These are phyloP conservation scores for Aureobasidium vineae DNA, from an alignment of 2,329 filamentous ascomycete species.

Conservation along the genomic window DNA sequence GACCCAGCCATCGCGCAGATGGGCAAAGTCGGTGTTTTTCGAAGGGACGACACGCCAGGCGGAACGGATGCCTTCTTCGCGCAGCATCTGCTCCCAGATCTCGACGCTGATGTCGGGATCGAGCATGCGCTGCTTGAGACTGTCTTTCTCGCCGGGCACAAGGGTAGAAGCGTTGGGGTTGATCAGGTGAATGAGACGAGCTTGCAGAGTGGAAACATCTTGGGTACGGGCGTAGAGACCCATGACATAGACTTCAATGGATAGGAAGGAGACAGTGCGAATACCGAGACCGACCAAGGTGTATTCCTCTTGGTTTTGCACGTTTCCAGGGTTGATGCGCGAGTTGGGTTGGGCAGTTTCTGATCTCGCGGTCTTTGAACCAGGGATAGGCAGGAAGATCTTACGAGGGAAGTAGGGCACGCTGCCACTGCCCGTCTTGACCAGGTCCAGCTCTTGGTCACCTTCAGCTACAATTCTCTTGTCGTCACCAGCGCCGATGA, in stretches of 20 bases:
- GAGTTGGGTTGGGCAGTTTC: constrained; percentile 34
- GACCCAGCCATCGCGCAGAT: constrained; percentile 88
- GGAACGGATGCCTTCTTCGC: constrained; percentile 66
- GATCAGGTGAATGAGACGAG: constrained; percentile 70
- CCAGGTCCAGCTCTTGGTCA: constrained; percentile 64
- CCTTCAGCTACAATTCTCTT: constrained; percentile 49
- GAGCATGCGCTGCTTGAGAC: constrained; percentile 65
- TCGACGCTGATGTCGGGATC: constrained; percentile 67
- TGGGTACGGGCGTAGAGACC: constrained; percentile 85
- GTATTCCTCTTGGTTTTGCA: constrained; percentile 63
- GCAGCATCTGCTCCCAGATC: constrained; percentile 71
- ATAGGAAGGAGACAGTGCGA: constrained; percentile 83
- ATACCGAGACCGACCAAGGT: constrained; percentile 85
- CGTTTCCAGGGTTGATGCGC: constrained; percentile 37
- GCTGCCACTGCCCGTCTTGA: constrained; percentile 77
- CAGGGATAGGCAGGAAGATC: constrained; percentile 59
- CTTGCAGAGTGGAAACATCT: constrained; percentile 78
- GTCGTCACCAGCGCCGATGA: constrained; percentile 62
- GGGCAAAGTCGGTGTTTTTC: constrained; percentile 91
- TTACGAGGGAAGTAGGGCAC: constrained; percentile 75
- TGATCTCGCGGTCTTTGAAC: constrained; percentile 27
- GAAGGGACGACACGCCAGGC: constrained; percentile 82
- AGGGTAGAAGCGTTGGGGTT: constrained; percentile 78
- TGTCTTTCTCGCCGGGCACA: constrained; percentile 75
- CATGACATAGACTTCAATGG: constrained; percentile 83